Base-by-base conservation (phyloP, 805 yeast genomes). In the Ogataea neopini region DNA sequence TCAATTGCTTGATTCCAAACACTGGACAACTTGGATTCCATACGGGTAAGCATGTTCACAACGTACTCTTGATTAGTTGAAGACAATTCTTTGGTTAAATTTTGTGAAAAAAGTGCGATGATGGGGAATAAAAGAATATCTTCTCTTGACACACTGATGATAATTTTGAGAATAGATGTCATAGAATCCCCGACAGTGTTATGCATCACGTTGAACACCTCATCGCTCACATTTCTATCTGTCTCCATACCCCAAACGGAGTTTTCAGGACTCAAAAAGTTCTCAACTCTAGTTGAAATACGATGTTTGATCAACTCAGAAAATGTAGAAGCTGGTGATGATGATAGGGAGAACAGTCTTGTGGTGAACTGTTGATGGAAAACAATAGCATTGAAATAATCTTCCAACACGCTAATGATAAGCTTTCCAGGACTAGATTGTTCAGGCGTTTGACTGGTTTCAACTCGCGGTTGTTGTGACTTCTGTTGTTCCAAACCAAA, bases 61-160 rank as follows among this genome's bases (percentile, higher is more conserved):
- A 77, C 67, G 55, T 76, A 88, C 52, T 87, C 96, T 59, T 84
- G 90, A 60, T 80, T 78, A 1, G 84, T 71, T 7, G 77, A 67
- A 8, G 75, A 75, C 15, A 72, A 59, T 9, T 56, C 59, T 19
- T 56, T 57, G 5, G 65, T 55, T n/a, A 68, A 63, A 20, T 65
- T 56, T 48, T 81, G 83, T 8, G 80, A 54, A 32, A 71, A 61
- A 1, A 72, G 56, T 39, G 76, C 51, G 1, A 79, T 54, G 3
- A 71, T 65, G 1, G 83, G 80, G 13, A 69, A 63, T 26, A 73
- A 70, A 9, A 75, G 59, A 32, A 68, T 67, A 32, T 71, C 69
- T 13, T 61, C 54, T 64, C 75, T 60, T 54, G 77, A 46, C 32
- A 64, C 42, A 41, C 55, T 48, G 51, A 63, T 58, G 2, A 81